A percentile compares a stretch with the other conserved stretches of the same genome.
phyloP scores from a whole-genome alignment of 805 yeast genomes.

The Candida alai region DNA sequence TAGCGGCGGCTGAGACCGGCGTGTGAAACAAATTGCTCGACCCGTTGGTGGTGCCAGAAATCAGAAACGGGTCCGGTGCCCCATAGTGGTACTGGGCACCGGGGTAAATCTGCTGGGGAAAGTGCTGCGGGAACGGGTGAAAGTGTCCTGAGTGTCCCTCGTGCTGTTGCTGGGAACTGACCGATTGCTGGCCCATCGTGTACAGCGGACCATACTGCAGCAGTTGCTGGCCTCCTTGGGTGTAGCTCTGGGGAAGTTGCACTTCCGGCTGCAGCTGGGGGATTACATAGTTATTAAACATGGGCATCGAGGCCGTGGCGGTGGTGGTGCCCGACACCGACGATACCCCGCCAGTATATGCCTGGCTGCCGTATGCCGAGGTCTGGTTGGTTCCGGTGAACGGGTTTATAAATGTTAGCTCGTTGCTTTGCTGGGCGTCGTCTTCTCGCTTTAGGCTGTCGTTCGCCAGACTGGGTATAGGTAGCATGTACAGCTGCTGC shows the following conservation, averaged over 20 bases:
- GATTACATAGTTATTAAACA: slow-evolving; percentile 10
- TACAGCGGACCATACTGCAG: slow-evolving; percentile 13
- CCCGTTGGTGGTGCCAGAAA: background rate
- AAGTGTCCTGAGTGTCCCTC: slow-evolving; percentile 3
- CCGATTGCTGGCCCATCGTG: background rate
- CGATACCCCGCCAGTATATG: slow-evolving; percentile 4
- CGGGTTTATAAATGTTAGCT: slow-evolving; percentile 20
- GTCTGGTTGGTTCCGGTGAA: slow-evolving; percentile 15
- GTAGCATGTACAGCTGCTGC: slow-evolving; percentile 12
- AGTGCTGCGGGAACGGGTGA: slow-evolving; percentile 12
- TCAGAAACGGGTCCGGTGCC: background rate
- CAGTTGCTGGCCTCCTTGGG: slow-evolving; percentile 2
- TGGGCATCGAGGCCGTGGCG: slow-evolving; percentile 5
- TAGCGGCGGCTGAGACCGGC: background rate
- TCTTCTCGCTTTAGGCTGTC: slow-evolving; percentile 13
- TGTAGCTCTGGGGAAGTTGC: background rate
- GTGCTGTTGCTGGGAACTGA: slow-evolving; percentile 1
- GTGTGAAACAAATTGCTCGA: slow-evolving; percentile 5
- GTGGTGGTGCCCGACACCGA: slow-evolving; percentile 3
- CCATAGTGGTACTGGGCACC: slow-evolving; percentile 7
- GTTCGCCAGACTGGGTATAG: slow-evolving; percentile 9
- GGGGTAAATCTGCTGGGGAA: slow-evolving; percentile 8
- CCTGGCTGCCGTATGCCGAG: slow-evolving; percentile 5
- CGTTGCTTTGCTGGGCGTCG: slow-evolving; percentile 9
- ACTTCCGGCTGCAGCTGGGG: slow-evolving; percentile 6